Evolutionary conservation across 1,284 basidiomycete genomes (phyloP).

Genomic region (Porogramme epimiltina): DNA sequence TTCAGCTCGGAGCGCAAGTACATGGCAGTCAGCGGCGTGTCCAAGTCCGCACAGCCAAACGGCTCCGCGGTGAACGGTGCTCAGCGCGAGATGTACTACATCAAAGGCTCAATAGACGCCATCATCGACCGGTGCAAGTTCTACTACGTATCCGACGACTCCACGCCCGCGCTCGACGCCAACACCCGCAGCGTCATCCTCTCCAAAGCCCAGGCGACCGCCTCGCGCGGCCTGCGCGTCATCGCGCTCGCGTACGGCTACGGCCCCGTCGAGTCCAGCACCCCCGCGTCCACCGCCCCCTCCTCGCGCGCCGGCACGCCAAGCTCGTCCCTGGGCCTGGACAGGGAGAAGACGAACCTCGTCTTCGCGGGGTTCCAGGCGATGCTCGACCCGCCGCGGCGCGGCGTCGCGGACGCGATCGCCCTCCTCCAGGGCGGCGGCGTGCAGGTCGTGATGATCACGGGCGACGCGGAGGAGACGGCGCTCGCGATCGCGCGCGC

Average conservation of each 20-base stretch:
- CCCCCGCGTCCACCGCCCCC: constrained; percentile 30
- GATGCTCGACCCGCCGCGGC: constrained; percentile 94
- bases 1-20: constrained; percentile 94
- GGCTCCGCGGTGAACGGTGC: constrained; percentile 40
- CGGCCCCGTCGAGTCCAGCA: constrained; percentile 52
- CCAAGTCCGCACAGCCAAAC: constrained; percentile 38
- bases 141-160: constrained; percentile 86
- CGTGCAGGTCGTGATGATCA: constrained; percentile 98
- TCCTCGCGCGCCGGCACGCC: constrained; percentile 35
- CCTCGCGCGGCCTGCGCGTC: constrained; percentile 81
- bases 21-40: constrained; percentile 85
- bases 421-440: constrained; percentile 80
- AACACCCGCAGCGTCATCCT: constrained; percentile 68
- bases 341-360: constrained; percentile 58
- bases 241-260: constrained; percentile 91
- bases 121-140: constrained; percentile 85
- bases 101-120: constrained; percentile 92
- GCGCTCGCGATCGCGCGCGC: constrained; percentile 88
- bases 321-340: constrained; percentile 24
- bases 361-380: constrained; percentile 93
- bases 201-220: constrained; percentile 70
- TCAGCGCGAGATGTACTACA: constrained; percentile 75
- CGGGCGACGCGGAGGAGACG: constrained; percentile 92
- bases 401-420: constrained; percentile 91
- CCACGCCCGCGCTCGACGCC: constrained; percentile 76